phyloP scores from a whole-genome alignment of 805 yeast genomes.

The Candida krabiensis region DNA sequence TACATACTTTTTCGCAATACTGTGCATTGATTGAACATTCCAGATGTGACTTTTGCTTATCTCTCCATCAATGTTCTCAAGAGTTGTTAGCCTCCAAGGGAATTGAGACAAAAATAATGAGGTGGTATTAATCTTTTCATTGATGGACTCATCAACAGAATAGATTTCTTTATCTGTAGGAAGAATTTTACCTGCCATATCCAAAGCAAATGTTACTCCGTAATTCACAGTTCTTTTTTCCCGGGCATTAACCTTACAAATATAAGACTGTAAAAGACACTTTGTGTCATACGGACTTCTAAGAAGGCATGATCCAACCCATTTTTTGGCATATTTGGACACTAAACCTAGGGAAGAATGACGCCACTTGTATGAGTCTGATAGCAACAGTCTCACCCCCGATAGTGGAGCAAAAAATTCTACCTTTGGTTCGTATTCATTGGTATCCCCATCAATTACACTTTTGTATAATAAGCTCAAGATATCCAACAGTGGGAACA shows the following conservation, averaged over 20 bases:
- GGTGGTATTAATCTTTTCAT: conserved; percentile 50
- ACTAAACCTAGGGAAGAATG: conserved; percentile 61
- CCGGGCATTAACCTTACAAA: conserved; percentile 40
- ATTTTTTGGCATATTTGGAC: conserved; percentile 55
- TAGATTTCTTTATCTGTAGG: conserved; percentile 66
- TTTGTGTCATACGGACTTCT: conserved; percentile 73
- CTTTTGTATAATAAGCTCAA: conserved; percentile 76
- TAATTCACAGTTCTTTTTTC: conserved; percentile 46
- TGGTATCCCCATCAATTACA: conserved; percentile 77
- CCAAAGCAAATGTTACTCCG: conserved; percentile 90
- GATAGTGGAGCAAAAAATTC: conserved; percentile 46
- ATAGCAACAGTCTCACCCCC: conserved; percentile 56
- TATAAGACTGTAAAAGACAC: conserved; percentile 74
- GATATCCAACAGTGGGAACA: conserved; percentile 80
- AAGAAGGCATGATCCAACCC: conserved; percentile 62
- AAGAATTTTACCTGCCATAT: conserved; percentile 76
- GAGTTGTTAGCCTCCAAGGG: conserved; percentile 53
- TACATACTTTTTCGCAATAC: conserved; percentile 11
- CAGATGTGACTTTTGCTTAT: conserved; percentile 23
- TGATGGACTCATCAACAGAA: conserved; percentile 35
- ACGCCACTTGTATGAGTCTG: conserved; percentile 80
- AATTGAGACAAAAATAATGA: conserved; percentile 77
- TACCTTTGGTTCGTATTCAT: conserved; percentile 83
- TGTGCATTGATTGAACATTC: conserved; percentile 23
- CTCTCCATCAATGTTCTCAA: conserved; percentile 36